Evolutionary conservation across 139 green algal genomes (phyloP), one percentile per base, ranked within the genome.

Genomic region (Trebouxia sp.): DNA sequence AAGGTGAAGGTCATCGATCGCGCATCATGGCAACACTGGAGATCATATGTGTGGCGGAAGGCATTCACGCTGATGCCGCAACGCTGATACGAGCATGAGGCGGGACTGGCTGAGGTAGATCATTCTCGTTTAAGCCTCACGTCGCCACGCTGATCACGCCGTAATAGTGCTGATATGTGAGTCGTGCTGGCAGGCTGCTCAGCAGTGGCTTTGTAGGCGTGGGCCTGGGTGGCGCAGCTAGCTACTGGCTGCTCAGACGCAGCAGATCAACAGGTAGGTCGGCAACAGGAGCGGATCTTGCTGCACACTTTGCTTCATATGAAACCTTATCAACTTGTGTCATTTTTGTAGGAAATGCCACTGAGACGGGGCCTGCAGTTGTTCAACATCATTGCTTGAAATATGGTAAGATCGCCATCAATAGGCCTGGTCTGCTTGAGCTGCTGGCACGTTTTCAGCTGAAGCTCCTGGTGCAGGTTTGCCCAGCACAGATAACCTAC

Each of bases 401-500:
- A 22, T 77, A 77, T 77, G 69, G 69, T 77, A 32, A 77, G 69
- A 1, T 38, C 8, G n/a, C n/a, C n/a, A n/a, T n/a, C n/a, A n/a
- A n/a, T n/a, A n/a, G n/a, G 50, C 50, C 50, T 58, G 22, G 50
- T 58, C 1, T 3, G 22, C 50, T 28, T 58, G 20, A 58, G 26
- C 20, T 58, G 50, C 50, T 28, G 50, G 4, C 22, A 22, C 50
- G 26, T 58, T 22, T 28, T 17, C 26, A 22, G 50, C 50, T 58
- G 50, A 3, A 6, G n/a, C 26, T 58, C 20, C 50, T 58, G 75
- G 32, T 47, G 45, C 38, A 77, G 45, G 78, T 39, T 37, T 70
- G 22, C 75, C 75, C 39, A 78, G 43, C 35, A 83, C 53, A 12
- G 47, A 88, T 3, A 76, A 80, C 8, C 65, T 94, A 81, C 83